Percentiles rank a stretch among this genome's conserved stretches.
Evolutionary conservation across 805 yeast genomes (phyloP).

Genomic region (Nakazawaea ishiwadae): DNA sequence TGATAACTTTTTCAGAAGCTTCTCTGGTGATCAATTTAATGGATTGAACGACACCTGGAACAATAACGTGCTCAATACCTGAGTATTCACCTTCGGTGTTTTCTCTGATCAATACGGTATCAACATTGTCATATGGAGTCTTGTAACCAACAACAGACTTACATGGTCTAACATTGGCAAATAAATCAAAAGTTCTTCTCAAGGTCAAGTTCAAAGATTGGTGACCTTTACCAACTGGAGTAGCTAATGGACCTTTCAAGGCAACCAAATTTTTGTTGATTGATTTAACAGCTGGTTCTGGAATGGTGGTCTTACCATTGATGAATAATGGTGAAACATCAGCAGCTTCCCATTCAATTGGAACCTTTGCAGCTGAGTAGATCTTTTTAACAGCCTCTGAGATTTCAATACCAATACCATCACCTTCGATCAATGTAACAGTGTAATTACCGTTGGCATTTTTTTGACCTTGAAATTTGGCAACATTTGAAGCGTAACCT

Average conservation of each 20-base stretch:
- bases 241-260: slow-evolving; percentile 95
- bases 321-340: slow-evolving; percentile 92
- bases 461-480: slow-evolving; percentile 62
- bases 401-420: slow-evolving; percentile 96
- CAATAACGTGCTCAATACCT: slow-evolving; percentile 97
- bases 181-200: slow-evolving; percentile 93
- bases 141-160: slow-evolving; percentile 89
- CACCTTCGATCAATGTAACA: slow-evolving; percentile 97
- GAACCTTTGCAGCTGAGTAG: slow-evolving; percentile 90
- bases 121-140: slow-evolving; percentile 86
- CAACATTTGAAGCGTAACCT: slow-evolving; percentile 41
- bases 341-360: slow-evolving; percentile 95
- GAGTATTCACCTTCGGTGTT: slow-evolving; percentile 99
- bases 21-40: slow-evolving; percentile 95
- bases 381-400: slow-evolving; percentile 91
- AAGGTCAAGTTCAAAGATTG: slow-evolving; percentile 94
- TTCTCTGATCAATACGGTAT: slow-evolving; percentile 95
- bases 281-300: slow-evolving; percentile 86
- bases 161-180: slow-evolving; percentile 97
- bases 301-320: slow-evolving; percentile 91
- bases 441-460: slow-evolving; percentile 79
- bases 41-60: slow-evolving; percentile 98
- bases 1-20: slow-evolving; percentile 94
- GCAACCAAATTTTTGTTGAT: slow-evolving; percentile 93
- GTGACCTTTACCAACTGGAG: slow-evolving; percentile 99